Evolutionary conservation across 352 stramenopile genomes (phyloP).

Genomic region (Phytophthora ohioensis): DNA sequence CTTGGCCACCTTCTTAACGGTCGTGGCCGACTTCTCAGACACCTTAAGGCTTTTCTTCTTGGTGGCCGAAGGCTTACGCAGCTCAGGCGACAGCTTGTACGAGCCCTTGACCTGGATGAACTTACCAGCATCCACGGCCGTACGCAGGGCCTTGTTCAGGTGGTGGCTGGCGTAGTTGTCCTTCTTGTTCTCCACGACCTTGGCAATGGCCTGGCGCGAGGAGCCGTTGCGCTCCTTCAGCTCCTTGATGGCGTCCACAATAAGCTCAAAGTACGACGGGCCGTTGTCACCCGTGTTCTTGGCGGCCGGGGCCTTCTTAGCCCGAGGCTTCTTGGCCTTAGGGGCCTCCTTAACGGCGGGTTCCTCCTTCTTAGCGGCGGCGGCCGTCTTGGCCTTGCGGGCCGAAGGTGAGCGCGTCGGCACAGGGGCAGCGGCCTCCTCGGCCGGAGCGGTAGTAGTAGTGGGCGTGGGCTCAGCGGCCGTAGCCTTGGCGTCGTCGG

Average conservation of each 20-base stretch:
- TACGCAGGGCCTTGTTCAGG: conserved; percentile 92
- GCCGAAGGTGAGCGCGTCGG: conserved; percentile 61
- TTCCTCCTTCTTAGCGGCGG: conserved; percentile 44
- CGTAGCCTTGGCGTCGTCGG: conserved; percentile 66
- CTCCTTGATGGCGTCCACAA: conserved; percentile 90
- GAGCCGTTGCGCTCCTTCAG: conserved; percentile 95
- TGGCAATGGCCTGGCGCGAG: conserved; percentile 92
- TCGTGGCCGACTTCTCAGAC: conserved; percentile 52
- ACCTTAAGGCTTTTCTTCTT: conserved; percentile 79
- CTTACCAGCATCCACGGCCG: conserved; percentile 86
- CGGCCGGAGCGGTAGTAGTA: conserved; percentile 24
- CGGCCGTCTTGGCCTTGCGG: conserved; percentile 73
- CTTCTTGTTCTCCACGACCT: conserved; percentile 90
- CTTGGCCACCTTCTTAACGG: conserved; percentile 62
- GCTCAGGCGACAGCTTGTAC: conserved; percentile 79
- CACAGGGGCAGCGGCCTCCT: conserved; percentile 27
- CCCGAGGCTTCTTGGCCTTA: conserved; percentile 68
- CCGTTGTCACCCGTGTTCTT: conserved; percentile 55
- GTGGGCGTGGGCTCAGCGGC: conserved; percentile 46
- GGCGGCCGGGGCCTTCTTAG: conserved; percentile 47
- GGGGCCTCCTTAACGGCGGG: conserved; percentile 47
- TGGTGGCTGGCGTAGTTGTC: conserved; percentile 84
- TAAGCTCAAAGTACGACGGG: conserved; percentile 90
- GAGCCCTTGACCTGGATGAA: conserved; percentile 90
- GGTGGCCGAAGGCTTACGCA: conserved; percentile 67